Percentiles rank a stretch among this genome's conserved stretches.
phyloP scores from a whole-genome alignment of 441 rosid genomes.

The Rhodomyrtus psidioides region DNA sequence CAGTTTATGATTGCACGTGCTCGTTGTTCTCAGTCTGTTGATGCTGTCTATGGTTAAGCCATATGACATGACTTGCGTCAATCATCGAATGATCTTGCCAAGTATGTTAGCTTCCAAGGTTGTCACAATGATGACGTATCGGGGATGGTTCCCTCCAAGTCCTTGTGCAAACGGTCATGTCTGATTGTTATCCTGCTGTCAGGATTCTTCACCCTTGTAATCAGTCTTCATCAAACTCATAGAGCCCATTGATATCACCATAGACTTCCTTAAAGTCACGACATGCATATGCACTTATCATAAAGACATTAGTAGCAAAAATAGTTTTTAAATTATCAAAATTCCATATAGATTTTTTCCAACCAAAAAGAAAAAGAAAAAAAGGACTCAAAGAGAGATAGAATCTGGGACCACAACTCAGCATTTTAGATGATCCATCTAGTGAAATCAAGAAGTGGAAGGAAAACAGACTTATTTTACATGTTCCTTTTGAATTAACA shows the following conservation, averaged over 20 bases:
- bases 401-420: no score
- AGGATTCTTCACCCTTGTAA: background rate
- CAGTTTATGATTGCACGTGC: background rate
- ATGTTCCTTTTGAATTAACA: no score
- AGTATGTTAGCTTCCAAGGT: background rate
- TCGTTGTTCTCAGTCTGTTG: no score
- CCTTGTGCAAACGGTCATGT: background rate
- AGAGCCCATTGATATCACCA: background rate
- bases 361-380: no score
- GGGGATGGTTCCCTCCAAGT: background rate
- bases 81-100: background rate
- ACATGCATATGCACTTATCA: background rate
- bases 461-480: no score
- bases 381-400: no score
- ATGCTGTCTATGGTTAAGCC: no score
- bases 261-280: background rate
- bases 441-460: no score
- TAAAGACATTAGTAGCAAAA: background rate
- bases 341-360: background rate
- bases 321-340: background rate
- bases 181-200: background rate
- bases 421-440: no score
- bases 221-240: background rate
- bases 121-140: background rate
- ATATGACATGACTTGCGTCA: no score